Evolutionary conservation across 495 filamentous ascomycete genomes (phyloP).

Genomic region (Penicillium samsonianum): DNA sequence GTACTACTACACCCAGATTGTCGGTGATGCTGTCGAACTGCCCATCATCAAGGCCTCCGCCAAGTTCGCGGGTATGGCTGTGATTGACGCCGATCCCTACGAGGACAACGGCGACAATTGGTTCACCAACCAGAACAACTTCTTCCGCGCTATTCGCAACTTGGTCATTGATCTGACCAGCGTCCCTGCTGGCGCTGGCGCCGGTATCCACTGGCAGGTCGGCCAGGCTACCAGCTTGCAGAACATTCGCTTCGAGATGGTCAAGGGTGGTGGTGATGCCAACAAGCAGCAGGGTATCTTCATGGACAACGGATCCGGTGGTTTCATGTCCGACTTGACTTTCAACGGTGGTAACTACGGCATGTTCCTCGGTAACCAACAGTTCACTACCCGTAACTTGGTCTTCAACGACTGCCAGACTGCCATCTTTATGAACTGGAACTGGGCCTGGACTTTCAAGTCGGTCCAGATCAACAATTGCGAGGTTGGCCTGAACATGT

Average conservation of each 20-base stretch:
- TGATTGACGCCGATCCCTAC: slow-evolving; percentile 92
- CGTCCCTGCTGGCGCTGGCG: slow-evolving; percentile 61
- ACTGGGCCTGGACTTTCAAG: slow-evolving; percentile 90
- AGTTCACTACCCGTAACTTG: slow-evolving; percentile 91
- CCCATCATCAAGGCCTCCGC: slow-evolving; percentile 78
- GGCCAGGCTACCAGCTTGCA: slow-evolving; percentile 91
- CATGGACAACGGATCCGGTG: slow-evolving; percentile 94
- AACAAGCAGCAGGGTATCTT: slow-evolving; percentile 90
- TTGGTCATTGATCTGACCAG: slow-evolving; percentile 83
- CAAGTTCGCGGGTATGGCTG: slow-evolving; percentile 77
- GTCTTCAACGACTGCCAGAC: slow-evolving; percentile 88
- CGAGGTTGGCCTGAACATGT: slow-evolving; percentile 78
- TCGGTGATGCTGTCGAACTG: slow-evolving; percentile 68
- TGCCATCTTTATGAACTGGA: slow-evolving; percentile 90
- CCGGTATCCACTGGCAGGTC: slow-evolving; percentile 98
- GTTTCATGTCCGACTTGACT: slow-evolving; percentile 82
- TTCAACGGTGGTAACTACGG: slow-evolving; percentile 88
- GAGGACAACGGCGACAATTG: slow-evolving; percentile 59
- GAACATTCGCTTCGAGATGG: slow-evolving; percentile 90
- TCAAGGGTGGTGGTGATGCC: slow-evolving; percentile 61
- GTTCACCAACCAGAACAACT: slow-evolving; percentile 98
- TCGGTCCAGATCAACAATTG: slow-evolving; percentile 80
- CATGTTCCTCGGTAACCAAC: slow-evolving; percentile 88
- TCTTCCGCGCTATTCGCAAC: slow-evolving; percentile 95
- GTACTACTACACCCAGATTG: slow-evolving; percentile 79